Conservation (phyloP, 352 stramenopile genomes). For the Pilasporangium apinafurcum region DNA sequence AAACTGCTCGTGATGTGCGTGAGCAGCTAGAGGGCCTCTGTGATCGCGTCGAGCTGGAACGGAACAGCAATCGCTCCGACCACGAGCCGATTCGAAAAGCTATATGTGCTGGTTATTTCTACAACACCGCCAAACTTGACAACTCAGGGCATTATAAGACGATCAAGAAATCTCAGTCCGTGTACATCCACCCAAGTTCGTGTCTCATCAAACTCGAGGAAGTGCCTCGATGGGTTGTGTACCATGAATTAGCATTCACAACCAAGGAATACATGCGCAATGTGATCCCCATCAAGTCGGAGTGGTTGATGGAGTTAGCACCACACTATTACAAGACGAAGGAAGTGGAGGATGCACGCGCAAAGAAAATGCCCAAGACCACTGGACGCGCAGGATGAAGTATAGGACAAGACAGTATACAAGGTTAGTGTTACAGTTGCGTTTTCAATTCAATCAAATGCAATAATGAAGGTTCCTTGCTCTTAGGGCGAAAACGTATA, state of each 20-base stretch:
- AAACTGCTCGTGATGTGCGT: constrained; percentile 97
- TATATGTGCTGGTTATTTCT: constrained; percentile 99
- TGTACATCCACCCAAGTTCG: constrained; percentile 98
- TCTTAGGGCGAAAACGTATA: too few species aligned
- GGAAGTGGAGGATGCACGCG: constrained; percentile 93
- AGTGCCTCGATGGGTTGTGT: constrained; percentile 95
- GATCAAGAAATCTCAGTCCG: constrained; percentile 96
- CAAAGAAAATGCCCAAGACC: constrained; percentile 97
- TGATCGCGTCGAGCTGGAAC: constrained; percentile 96
- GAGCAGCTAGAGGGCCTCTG: constrained; percentile 99
- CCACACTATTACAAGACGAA: constrained; percentile 99
- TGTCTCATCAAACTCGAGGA: constrained; percentile 91
- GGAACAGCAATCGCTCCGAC: constrained; percentile 77
- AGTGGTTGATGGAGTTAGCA: constrained; percentile 98
- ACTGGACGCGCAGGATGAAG: constrained; percentile 27
- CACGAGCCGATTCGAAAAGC: constrained; percentile 95
- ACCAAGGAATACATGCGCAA: constrained; percentile 99
- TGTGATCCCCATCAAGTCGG: constrained; percentile 94
- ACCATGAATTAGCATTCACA: constrained; percentile 98
- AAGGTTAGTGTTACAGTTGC: too few species aligned
- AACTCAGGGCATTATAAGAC: constrained; percentile 98
- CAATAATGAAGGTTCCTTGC: too few species aligned
- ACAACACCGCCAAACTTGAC: constrained; percentile 97
- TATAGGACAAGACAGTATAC: constrained; percentile 3
- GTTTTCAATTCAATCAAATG: too few species aligned